These are phyloP conservation scores for Aspergillus sp. DNA, from an alignment of 2,329 filamentous ascomycete species.

Conservation along the genomic window DNA sequence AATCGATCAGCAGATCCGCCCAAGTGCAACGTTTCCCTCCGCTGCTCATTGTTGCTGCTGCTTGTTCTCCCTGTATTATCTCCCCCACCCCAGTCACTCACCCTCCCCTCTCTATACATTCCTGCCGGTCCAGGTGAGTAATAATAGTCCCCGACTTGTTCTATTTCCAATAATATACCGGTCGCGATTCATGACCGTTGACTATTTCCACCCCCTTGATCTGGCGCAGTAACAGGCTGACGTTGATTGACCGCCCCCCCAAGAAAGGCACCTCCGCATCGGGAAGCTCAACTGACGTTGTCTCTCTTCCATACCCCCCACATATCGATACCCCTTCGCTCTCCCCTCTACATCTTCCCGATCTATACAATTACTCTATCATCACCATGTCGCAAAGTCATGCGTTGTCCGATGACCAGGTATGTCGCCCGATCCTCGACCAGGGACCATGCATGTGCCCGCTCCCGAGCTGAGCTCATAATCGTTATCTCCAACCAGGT, in stretches of 20 bases:
- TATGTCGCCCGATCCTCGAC: slow-evolving; percentile 45
- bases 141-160: neutral
- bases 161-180: slow-evolving; percentile 13
- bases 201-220: neutral
- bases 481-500: slow-evolving; percentile 60
- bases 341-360: slow-evolving; percentile 10
- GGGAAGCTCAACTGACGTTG: slow-evolving; percentile 21
- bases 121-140: slow-evolving; percentile 11
- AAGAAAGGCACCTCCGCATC: slow-evolving; percentile 20
- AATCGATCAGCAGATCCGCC: slow-evolving; percentile 6
- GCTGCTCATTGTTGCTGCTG: neutral
- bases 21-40: slow-evolving; percentile 8
- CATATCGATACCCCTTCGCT: slow-evolving; percentile 12
- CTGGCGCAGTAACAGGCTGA: slow-evolving; percentile 18
- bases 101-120: neutral
- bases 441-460: slow-evolving; percentile 19
- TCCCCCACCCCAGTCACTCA: slow-evolving; percentile 3
- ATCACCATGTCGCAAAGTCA: slow-evolving; percentile 85
- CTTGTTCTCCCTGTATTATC: neutral
- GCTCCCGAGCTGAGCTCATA: slow-evolving; percentile 17
- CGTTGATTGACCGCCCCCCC: slow-evolving; percentile 17
- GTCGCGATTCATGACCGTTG: slow-evolving; percentile 7
- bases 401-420: slow-evolving; percentile 97
- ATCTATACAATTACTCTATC: slow-evolving; percentile 26
- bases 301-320: slow-evolving; percentile 12